Evolutionary conservation across 345 rosid species (phyloP).

Genomic region (Gossypium bickii): DNA sequence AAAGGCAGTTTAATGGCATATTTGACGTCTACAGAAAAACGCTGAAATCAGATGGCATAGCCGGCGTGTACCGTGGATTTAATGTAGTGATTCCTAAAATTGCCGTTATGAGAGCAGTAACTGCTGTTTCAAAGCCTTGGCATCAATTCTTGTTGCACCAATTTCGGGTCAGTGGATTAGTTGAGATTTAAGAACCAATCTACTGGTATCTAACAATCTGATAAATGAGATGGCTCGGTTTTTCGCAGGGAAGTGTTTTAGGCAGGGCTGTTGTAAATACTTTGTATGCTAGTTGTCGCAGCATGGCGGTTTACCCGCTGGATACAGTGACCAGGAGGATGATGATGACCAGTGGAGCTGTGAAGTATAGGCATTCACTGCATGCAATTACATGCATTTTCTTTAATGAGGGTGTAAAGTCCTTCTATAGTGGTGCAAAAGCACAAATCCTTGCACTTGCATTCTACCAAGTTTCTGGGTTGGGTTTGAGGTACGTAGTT

Average conservation of each 20-base stretch:
- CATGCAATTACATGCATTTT: not conserved
- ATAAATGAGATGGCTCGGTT: not conserved
- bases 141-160: not conserved
- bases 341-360: not conserved
- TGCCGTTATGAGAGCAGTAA: not conserved
- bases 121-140: not conserved
- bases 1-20: not conserved
- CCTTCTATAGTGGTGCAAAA: not conserved
- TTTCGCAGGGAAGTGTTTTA: not conserved
- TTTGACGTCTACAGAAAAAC: not conserved
- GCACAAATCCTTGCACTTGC: not conserved
- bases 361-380: not conserved
- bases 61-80: not conserved
- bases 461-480: not conserved
- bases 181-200: not conserved
- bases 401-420: not conserved
- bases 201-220: too few relatives aligned
- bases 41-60: not conserved
- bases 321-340: not conserved
- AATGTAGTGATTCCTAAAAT: not conserved
- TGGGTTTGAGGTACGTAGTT: not conserved
- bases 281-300: not conserved
- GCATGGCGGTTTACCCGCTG: not conserved
- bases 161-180: not conserved
- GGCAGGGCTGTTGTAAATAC: not conserved